These are phyloP conservation scores for Fusarium sp. DNA, from an alignment of 2,329 filamentous ascomycete genomes.

Conservation along the genomic window DNA sequence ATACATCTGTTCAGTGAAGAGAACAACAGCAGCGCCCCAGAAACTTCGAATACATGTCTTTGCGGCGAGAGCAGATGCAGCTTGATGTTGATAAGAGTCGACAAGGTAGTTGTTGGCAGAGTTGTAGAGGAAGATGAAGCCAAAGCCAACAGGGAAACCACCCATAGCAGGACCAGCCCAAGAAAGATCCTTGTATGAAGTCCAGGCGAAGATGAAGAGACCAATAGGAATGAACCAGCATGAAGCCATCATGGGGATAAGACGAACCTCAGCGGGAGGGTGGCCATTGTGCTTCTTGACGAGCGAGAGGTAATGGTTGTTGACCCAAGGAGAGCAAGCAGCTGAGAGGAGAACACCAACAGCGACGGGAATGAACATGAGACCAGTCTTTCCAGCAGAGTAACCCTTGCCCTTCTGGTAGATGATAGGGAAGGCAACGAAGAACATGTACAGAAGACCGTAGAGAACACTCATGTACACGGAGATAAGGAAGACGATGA, in stretches of 20 bases:
- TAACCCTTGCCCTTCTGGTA: slow-evolving; percentile 84
- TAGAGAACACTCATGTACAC: slow-evolving; percentile 88
- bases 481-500: slow-evolving; percentile 84
- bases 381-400: slow-evolving; percentile 74
- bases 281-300: slow-evolving; percentile 70
- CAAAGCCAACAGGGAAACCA: slow-evolving; percentile 77
- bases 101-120: slow-evolving; percentile 78
- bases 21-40: slow-evolving; percentile 79
- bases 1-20: slow-evolving; percentile 88
- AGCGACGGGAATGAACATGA: slow-evolving; percentile 88
- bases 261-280: slow-evolving; percentile 78
- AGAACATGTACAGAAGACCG: slow-evolving; percentile 79
- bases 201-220: slow-evolving; percentile 67
- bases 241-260: slow-evolving; percentile 83
- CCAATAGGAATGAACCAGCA: slow-evolving; percentile 75
- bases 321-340: slow-evolving; percentile 73
- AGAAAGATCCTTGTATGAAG: slow-evolving; percentile 68
- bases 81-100: slow-evolving; percentile 72
- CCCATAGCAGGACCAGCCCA: slow-evolving; percentile 79
- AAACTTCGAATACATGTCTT: slow-evolving; percentile 83
- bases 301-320: slow-evolving; percentile 79
- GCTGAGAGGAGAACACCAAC: slow-evolving; percentile 77
- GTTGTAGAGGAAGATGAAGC: slow-evolving; percentile 87
- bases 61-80: slow-evolving; percentile 80
- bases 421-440: slow-evolving; percentile 73